Conservation (phyloP, 2,329 filamentous ascomycete species). For the Ceratocystis smalleyi region DNA sequence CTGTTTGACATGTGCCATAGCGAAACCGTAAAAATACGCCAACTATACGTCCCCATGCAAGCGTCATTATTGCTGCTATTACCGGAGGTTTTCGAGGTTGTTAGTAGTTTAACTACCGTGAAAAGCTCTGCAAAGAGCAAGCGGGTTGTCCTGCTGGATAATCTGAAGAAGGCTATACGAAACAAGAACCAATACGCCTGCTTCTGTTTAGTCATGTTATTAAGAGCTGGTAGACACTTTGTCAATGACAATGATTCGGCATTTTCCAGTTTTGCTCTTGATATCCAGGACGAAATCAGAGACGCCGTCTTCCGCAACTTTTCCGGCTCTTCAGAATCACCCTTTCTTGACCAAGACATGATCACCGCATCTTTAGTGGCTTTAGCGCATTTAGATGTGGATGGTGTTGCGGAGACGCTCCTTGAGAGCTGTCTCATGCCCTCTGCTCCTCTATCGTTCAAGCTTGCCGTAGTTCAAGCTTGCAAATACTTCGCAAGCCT, state of each 20-base stretch:
- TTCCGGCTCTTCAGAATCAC: conserved; percentile 31
- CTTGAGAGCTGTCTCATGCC: conserved; percentile 40
- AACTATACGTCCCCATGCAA: conserved; percentile 44
- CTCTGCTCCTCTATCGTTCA: conserved; percentile 43
- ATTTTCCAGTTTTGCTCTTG: conserved; percentile 50
- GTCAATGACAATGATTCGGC: conserved; percentile 46
- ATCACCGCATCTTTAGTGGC: conserved; percentile 53
- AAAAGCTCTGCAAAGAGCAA: conserved; percentile 48
- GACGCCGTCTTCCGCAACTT: conserved; percentile 48
- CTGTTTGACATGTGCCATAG: conserved; percentile 54
- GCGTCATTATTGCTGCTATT: conserved; percentile 46
- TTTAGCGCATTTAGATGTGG: conserved; percentile 45
- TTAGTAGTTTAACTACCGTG: conserved; percentile 48
- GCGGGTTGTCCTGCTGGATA: conserved; percentile 50
- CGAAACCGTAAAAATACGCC: conserved; percentile 38
- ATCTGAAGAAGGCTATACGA: conserved; percentile 44
- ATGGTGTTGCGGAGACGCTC: conserved; percentile 41
- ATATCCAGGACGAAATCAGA: conserved; percentile 52
- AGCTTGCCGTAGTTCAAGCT: conserved; percentile 45
- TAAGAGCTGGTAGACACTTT: conserved; percentile 50
- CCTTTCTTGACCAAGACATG: conserved; percentile 44
- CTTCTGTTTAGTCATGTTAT: conserved; percentile 47
- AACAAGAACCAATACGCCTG: conserved; percentile 51
- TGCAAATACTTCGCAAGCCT: conserved; percentile 47
- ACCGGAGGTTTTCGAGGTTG: conserved; percentile 55